Evolutionary conservation across 257 asterid genomes (phyloP).

Genomic region (Ajuga chamaepitys): DNA sequence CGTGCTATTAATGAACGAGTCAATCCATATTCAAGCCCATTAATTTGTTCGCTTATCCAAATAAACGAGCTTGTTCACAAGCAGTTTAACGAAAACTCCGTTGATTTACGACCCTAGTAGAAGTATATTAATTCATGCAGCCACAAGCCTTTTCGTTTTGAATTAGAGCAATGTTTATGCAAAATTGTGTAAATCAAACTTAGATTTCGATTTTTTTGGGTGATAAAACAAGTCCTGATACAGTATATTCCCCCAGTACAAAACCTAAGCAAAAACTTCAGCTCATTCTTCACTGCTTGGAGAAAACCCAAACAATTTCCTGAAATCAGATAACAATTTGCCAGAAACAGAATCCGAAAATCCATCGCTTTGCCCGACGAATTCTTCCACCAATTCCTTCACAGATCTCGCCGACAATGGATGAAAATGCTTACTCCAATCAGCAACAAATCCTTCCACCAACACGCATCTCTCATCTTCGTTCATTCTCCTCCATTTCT

Average conservation of each 20-base stretch:
- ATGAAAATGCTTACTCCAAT: slow-evolving; percentile 67
- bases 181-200: too few species aligned
- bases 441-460: slow-evolving; percentile 51
- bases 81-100: too few species aligned
- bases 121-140: too few species aligned
- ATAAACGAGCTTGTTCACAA: too few species aligned
- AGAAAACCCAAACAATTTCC: slow-evolving; percentile 42
- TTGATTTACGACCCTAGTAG: too few species aligned
- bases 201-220: too few species aligned
- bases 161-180: too few species aligned
- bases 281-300: slow-evolving; percentile 13
- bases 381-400: slow-evolving; percentile 55
- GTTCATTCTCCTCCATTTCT: slow-evolving; percentile 48
- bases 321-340: slow-evolving; percentile 29
- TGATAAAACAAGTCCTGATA: too few species aligned
- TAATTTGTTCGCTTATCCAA: too few species aligned
- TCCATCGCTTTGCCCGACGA: slow-evolving; percentile 19
- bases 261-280: neutral
- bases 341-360: slow-evolving; percentile 20
- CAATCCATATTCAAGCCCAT: too few species aligned
- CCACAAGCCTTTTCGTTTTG: too few species aligned
- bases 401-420: slow-evolving; percentile 71
- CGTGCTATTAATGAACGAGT: too few species aligned
- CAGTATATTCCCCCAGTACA: neutral
- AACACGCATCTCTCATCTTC: slow-evolving; percentile 51